These are phyloP conservation scores for Artemisia argyi DNA, from an alignment of 129 eudicot species.

Conservation along the genomic window DNA sequence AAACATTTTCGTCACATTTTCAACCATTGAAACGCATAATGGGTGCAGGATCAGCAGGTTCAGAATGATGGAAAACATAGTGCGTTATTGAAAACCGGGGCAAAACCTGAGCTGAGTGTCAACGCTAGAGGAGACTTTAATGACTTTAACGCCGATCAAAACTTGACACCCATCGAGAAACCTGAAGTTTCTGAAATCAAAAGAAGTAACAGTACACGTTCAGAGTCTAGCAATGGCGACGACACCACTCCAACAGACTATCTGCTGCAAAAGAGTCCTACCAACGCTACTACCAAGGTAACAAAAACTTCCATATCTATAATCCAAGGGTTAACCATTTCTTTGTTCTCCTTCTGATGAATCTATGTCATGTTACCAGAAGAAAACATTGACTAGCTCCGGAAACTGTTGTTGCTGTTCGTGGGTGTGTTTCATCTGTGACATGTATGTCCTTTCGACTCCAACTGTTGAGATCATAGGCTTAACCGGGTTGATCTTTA, in stretches of 20 bases:
- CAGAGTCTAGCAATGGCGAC: conserved; percentile 32
- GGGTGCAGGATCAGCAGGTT: conserved; percentile 17
- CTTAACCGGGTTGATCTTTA: neutral
- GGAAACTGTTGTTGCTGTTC: conserved; percentile 22
- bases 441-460: conserved; percentile 22
- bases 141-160: neutral
- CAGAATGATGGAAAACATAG: conserved; percentile 4
- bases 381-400: neutral
- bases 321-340: neutral
- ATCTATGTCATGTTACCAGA: conserved; percentile 18
- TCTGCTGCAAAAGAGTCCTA: conserved; percentile 24
- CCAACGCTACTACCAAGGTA: neutral
- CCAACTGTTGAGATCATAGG: neutral
- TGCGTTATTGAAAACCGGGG: conserved; percentile 4
- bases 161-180: neutral
- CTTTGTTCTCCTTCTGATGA: neutral
- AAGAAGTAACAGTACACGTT: conserved; percentile 24
- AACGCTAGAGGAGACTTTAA: neutral
- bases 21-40: neutral
- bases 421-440: conserved; percentile 17
- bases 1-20: neutral
- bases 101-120: conserved; percentile 11
- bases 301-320: neutral
- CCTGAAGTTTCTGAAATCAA: conserved; percentile 12
- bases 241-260: conserved; percentile 23